Percentiles rank a stretch among this genome's conserved stretches.
These are phyloP conservation scores for Penicillium italicum DNA, from an alignment of 2,329 filamentous ascomycete genomes.

Conservation along the genomic window DNA sequence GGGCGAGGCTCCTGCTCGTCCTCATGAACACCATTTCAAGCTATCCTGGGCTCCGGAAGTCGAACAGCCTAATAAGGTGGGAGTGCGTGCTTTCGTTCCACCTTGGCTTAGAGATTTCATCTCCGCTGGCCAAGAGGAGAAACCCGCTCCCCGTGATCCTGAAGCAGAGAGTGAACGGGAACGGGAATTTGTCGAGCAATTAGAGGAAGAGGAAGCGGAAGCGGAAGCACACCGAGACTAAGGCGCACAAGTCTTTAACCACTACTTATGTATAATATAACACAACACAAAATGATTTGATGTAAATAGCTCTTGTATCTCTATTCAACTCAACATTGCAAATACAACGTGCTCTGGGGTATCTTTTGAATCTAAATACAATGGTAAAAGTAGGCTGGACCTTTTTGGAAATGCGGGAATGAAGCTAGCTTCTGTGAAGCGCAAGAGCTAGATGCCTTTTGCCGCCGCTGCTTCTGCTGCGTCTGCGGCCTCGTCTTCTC, in stretches of 20 bases:
- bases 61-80: conserved; percentile 47
- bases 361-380: conserved; percentile 19
- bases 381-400: background rate
- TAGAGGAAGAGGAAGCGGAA: conserved; percentile 34
- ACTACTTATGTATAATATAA: conserved; percentile 24
- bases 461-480: conserved; percentile 28
- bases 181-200: conserved; percentile 36
- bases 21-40: conserved; percentile 60
- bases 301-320: conserved; percentile 23
- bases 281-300: conserved; percentile 10
- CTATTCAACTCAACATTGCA: conserved; percentile 8
- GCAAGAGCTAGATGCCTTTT: conserved; percentile 11
- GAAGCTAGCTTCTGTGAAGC: background rate
- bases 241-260: background rate
- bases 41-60: conserved; percentile 50
- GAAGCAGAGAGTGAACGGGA: conserved; percentile 34
- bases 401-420: background rate
- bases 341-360: conserved; percentile 18
- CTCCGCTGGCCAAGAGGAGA: conserved; percentile 37
- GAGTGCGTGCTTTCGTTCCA: conserved; percentile 77
- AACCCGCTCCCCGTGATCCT: conserved; percentile 25
- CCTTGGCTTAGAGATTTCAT: conserved; percentile 61
- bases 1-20: conserved; percentile 61
- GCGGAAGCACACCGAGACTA: background rate
- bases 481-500: conserved; percentile 47